Conservation (phyloP, 1,284 basidiomycete species). For the Austroboletus olivaceoglutinosus region DNA sequence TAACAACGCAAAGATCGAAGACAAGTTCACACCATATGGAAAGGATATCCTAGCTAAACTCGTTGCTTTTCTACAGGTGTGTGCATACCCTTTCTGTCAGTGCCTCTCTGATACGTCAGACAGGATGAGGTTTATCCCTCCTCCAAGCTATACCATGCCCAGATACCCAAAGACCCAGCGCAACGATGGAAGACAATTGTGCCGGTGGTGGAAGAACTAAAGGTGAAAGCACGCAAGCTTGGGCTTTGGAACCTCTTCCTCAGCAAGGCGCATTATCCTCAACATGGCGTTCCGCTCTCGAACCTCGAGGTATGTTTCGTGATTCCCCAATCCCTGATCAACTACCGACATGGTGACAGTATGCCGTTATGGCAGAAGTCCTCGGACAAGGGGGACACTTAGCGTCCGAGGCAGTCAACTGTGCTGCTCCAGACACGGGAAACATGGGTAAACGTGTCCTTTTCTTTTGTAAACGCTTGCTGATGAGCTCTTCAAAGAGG, state of each 20-base stretch:
- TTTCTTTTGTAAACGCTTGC: background rate
- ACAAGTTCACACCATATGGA: constrained; percentile 86
- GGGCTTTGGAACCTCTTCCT: constrained; percentile 98
- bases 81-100: constrained; percentile 23
- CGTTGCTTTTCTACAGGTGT: constrained; percentile 81
- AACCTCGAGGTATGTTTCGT: constrained; percentile 78
- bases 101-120: constrained; percentile 6
- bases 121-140: constrained; percentile 90
- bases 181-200: constrained; percentile 85
- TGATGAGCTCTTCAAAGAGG: constrained; percentile 58
- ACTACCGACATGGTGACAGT: constrained; percentile 46
- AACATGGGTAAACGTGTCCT: constrained; percentile 75
- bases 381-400: constrained; percentile 82
- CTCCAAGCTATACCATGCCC: constrained; percentile 73
- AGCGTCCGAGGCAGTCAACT: constrained; percentile 87
- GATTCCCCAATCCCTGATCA: background rate
- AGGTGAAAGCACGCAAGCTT: constrained; percentile 80
- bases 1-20: constrained; percentile 63
- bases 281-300: constrained; percentile 82
- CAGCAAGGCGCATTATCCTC: constrained; percentile 89
- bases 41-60: constrained; percentile 85
- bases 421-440: constrained; percentile 93
- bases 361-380: constrained; percentile 95
- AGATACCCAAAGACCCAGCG: constrained; percentile 75
- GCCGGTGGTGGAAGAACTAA: constrained; percentile 81